A percentile compares a stretch with the other conserved stretches of the same genome.
Evolutionary conservation across 148 eudicot genomes (phyloP).

Genomic region (Rhododendron mucronatum): DNA sequence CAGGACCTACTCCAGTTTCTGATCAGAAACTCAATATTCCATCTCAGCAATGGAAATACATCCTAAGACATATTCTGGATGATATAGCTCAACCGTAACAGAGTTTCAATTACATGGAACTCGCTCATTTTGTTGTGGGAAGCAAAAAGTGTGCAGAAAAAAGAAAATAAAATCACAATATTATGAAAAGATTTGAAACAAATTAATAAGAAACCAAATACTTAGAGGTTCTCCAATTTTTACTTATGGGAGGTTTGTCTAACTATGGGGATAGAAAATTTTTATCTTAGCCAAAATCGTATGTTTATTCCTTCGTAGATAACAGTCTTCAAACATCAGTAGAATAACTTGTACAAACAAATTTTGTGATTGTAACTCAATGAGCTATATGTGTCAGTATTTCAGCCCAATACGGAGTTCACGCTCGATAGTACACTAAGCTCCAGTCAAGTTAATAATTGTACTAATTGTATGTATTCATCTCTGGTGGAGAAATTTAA

Average conservation of each 20-base stretch:
- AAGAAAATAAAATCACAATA: not conserved
- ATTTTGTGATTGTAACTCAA: not conserved
- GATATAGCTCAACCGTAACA: not conserved
- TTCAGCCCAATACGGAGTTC: not conserved
- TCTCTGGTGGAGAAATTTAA: not conserved
- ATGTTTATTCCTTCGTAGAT: not conserved
- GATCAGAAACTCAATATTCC: not conserved
- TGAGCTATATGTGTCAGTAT: not conserved
- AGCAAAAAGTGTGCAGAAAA: not conserved
- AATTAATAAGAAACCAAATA: not conserved
- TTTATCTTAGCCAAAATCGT: not conserved
- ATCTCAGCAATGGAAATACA: not conserved
- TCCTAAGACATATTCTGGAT: not conserved
- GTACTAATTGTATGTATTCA: not conserved
- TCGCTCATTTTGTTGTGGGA: not conserved
- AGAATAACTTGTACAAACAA: not conserved
- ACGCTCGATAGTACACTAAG: not conserved
- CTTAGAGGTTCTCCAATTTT: not conserved
- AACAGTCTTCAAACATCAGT: not conserved
- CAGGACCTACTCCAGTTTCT: conserved; percentile 3
- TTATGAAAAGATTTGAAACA: not conserved
- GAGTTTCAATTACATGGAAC: conserved; percentile 1
- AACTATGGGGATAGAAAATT: not conserved
- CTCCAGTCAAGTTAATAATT: not conserved
- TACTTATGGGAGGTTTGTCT: not conserved